phyloP scores from a whole-genome alignment of 2,329 filamentous ascomycete genomes.

The Zasmidium angulare region DNA sequence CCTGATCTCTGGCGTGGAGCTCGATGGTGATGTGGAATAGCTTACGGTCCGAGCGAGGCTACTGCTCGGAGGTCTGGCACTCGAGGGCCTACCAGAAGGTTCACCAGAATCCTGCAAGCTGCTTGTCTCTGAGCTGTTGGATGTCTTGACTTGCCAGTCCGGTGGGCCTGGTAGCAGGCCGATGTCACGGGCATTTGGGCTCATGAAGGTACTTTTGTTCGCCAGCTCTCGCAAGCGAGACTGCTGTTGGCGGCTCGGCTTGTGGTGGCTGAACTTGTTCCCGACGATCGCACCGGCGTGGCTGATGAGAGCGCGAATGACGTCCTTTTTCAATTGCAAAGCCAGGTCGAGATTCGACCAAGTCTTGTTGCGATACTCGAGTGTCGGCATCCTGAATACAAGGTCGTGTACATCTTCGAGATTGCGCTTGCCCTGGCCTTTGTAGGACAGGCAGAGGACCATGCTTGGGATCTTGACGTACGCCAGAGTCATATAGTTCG shows the following conservation, averaged over 20 bases:
- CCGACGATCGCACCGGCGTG: constrained; percentile 95
- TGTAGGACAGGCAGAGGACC: constrained; percentile 92
- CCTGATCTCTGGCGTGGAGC: constrained; percentile 20
- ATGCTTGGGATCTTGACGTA: constrained; percentile 95
- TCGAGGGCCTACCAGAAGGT: constrained; percentile 28
- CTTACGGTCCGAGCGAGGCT: constrained; percentile 26
- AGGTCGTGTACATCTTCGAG: constrained; percentile 97
- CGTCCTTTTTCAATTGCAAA: constrained; percentile 87
- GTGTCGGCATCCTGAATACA: constrained; percentile 88
- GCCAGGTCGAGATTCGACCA: constrained; percentile 98
- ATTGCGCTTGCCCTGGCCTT: constrained; percentile 92
- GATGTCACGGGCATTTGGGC: constrained; percentile 15
- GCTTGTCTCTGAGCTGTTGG: constrained; percentile 25
- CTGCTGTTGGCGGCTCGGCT: constrained; percentile 76
- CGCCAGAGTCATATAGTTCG: constrained; percentile 95
- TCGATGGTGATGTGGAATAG: constrained; percentile 19
- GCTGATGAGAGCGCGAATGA: constrained; percentile 89
- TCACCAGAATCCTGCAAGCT: constrained; percentile 27
- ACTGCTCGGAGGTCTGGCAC: constrained; percentile 29
- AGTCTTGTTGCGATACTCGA: constrained; percentile 98
- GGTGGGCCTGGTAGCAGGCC: constrained; percentile 10
- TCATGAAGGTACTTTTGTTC: constrained; percentile 68
- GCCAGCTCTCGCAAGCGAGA: constrained; percentile 79
- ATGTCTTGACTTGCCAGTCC: constrained; percentile 20
- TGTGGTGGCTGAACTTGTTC: constrained; percentile 91